Conservation (phyloP, 2,329 filamentous ascomycete species). For the Pestalotiopsis sp. region DNA sequence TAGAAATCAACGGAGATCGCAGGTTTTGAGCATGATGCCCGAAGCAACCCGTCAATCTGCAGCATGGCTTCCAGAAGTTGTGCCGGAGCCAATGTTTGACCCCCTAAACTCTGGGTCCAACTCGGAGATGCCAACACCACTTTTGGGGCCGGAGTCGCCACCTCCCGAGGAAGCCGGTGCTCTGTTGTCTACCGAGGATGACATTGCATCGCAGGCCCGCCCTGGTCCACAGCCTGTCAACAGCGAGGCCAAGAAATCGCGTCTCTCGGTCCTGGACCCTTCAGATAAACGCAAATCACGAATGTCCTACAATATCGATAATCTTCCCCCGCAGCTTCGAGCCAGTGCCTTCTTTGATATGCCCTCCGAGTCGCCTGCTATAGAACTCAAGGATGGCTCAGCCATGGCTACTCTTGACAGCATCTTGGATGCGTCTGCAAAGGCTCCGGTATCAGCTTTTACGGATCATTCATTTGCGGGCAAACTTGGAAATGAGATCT, state of each 20-base stretch:
- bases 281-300: conserved; percentile 41
- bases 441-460: conserved; percentile 87
- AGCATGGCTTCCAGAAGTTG: conserved; percentile 32
- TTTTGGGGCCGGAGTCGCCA: conserved; percentile 1
- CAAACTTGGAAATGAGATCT: conserved; percentile 73
- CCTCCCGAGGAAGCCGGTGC: background rate
- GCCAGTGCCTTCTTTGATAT: conserved; percentile 91
- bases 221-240: conserved; percentile 12
- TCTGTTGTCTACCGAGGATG: conserved; percentile 13
- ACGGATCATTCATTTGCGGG: conserved; percentile 87
- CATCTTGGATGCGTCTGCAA: conserved; percentile 87
- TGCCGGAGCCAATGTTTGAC: conserved; percentile 30
- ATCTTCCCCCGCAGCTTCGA: conserved; percentile 79
- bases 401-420: conserved; percentile 87
- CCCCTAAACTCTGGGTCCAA: conserved; percentile 31
- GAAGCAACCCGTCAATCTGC: conserved; percentile 38
- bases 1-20: conserved; percentile 72
- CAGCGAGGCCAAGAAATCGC: conserved; percentile 34
- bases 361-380: conserved; percentile 52
- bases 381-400: conserved; percentile 73
- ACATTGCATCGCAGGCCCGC: conserved; percentile 16
- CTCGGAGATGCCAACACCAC: conserved; percentile 16
- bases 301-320: conserved; percentile 42
- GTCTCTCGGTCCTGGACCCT: conserved; percentile 30
- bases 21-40: conserved; percentile 68